phyloP scores from a whole-genome alignment of 495 filamentous ascomycete species.

The Achaetomiella virescens region DNA sequence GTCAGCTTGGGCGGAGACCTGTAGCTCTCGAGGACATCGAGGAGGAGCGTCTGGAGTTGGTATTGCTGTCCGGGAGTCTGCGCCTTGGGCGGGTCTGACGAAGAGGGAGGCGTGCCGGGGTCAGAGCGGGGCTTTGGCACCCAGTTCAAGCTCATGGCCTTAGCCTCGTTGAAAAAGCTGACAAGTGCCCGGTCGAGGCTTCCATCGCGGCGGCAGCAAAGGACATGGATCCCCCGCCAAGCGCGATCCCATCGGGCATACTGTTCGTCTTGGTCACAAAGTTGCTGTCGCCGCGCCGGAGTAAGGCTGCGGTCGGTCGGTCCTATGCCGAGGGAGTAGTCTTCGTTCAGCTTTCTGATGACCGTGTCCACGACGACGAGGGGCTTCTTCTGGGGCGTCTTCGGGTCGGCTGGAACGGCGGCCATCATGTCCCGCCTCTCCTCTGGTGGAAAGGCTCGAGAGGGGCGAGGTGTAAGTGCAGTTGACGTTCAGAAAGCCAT shows the following conservation, averaged over 20 bases:
- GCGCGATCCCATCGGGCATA: conserved; percentile 16
- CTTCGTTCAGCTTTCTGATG: conserved; percentile 17
- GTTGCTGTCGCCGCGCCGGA: conserved; percentile 10
- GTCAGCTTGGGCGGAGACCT: neutral
- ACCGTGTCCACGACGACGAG: conserved; percentile 1
- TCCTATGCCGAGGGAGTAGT: conserved; percentile 20
- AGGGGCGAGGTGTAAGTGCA: neutral
- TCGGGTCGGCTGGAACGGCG: neutral
- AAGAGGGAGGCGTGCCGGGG: conserved; percentile 9
- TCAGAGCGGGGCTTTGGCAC: conserved; percentile 12
- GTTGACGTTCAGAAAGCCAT: neutral
- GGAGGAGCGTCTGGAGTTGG: conserved; percentile 18
- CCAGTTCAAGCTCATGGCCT: conserved; percentile 18
- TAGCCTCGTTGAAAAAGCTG: conserved; percentile 19
- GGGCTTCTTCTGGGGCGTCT: conserved; percentile 17
- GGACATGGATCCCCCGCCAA: conserved; percentile 11
- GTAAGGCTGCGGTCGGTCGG: conserved; percentile 18
- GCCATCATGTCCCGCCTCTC: neutral
- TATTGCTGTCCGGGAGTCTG: conserved; percentile 6
- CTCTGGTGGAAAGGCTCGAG: neutral
- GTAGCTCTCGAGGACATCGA: conserved; percentile 8
- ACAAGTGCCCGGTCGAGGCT: conserved; percentile 9
- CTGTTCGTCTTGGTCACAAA: conserved; percentile 7
- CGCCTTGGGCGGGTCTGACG: conserved; percentile 10
- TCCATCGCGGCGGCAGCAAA: conserved; percentile 14